Conservation (phyloP, 2,329 filamentous ascomycete genomes). For the Hypoxylon sp. region DNA sequence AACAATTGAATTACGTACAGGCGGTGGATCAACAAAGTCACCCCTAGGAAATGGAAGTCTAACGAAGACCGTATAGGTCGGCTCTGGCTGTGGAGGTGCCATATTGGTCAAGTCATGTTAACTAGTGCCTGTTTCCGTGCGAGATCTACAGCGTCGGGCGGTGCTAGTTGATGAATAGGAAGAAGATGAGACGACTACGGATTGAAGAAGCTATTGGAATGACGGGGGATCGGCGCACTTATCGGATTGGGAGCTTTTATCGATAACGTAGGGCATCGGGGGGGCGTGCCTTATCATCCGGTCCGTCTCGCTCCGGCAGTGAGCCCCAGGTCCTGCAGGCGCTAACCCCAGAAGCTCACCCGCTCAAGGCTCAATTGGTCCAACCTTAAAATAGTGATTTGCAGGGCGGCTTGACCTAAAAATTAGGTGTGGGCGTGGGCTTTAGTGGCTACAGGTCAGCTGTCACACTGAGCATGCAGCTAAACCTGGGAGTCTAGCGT, state of each 20-base stretch:
- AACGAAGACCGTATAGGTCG: slow-evolving; percentile 82
- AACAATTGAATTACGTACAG: slow-evolving; percentile 67
- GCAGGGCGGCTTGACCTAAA: slow-evolving; percentile 2
- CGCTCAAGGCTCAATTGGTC: slow-evolving; percentile 7
- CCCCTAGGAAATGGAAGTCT: slow-evolving; percentile 90
- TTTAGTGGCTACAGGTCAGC: slow-evolving; percentile 28
- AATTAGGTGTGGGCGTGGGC: neutral
- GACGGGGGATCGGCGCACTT: slow-evolving; percentile 26
- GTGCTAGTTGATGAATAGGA: slow-evolving; percentile 32
- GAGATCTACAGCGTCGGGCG: slow-evolving; percentile 27
- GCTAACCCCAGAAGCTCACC: neutral
- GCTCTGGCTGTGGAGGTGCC: slow-evolving; percentile 60
- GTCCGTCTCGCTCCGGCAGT: slow-evolving; percentile 35
- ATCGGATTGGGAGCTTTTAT: slow-evolving; percentile 50
- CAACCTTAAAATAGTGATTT: slow-evolving; percentile 29
- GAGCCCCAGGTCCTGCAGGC: slow-evolving; percentile 1
- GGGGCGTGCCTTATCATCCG: slow-evolving; percentile 22
- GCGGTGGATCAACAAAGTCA: slow-evolving; percentile 90
- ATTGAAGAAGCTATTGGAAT: slow-evolving; percentile 19
- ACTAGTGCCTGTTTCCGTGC: slow-evolving; percentile 34
- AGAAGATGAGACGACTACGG: slow-evolving; percentile 22
- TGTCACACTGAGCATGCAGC: slow-evolving; percentile 27
- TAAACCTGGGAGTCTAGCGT: slow-evolving; percentile 5
- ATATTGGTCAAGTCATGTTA: slow-evolving; percentile 47
- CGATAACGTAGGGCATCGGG: slow-evolving; percentile 47